Conservation (phyloP, 2,329 filamentous ascomycete genomes). For the Cyphellophora attinorum region DNA sequence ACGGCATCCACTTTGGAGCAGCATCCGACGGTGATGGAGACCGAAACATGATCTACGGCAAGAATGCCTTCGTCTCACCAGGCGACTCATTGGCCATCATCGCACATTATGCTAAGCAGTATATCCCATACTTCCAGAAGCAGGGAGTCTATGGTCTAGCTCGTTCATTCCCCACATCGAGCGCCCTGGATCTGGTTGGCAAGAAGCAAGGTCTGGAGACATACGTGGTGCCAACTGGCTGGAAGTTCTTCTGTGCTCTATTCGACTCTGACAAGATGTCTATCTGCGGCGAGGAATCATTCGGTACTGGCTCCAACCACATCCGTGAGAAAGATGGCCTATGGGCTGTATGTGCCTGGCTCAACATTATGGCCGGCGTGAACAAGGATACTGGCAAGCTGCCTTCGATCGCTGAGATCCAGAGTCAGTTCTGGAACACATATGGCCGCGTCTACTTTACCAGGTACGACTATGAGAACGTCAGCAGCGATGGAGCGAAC, state of each 20-base stretch:
- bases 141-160: constrained; percentile 92
- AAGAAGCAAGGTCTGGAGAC: constrained; percentile 83
- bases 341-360: constrained; percentile 94
- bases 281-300: constrained; percentile 97
- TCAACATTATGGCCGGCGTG: constrained; percentile 95
- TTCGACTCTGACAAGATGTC: constrained; percentile 94
- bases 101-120: constrained; percentile 76
- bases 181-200: constrained; percentile 89
- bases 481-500: constrained; percentile 81
- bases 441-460: constrained; percentile 99
- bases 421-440: constrained; percentile 91
- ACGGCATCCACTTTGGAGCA: constrained; percentile 87
- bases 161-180: constrained; percentile 94
- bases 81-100: constrained; percentile 98
- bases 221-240: constrained; percentile 97
- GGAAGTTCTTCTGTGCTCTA: constrained; percentile 98
- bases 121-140: constrained; percentile 98
- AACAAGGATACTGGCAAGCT: constrained; percentile 58
- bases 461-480: constrained; percentile 95
- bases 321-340: constrained; percentile 98
- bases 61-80: constrained; percentile 90
- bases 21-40: constrained; percentile 96
- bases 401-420: constrained; percentile 90
- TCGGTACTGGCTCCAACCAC: constrained; percentile 96
- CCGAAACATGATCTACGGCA: constrained; percentile 99